Percentiles rank a stretch among this genome's conserved stretches.
phyloP scores from a whole-genome alignment of 257 asterid genomes.

The Salvia miltiorrhiza region DNA sequence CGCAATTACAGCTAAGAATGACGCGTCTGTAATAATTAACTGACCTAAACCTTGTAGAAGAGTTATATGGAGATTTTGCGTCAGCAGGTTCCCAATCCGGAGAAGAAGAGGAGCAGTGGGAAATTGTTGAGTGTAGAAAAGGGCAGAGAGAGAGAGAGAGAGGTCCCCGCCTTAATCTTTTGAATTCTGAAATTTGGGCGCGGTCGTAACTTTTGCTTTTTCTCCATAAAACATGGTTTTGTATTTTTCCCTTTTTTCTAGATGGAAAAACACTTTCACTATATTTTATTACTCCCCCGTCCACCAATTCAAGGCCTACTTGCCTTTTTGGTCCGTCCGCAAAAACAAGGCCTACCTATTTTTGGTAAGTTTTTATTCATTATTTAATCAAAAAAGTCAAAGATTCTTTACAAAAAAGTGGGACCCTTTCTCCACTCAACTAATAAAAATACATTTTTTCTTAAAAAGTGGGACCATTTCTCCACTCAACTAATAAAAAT shows the following conservation, averaged over 20 bases:
- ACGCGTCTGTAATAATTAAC: neutral
- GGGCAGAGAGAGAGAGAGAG: neutral
- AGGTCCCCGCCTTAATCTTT: conserved; percentile 19
- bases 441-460: too few species aligned
- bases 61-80: neutral
- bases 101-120: conserved; percentile 14
- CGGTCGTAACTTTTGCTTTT: neutral
- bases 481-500: too few species aligned
- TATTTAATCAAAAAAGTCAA: too few species aligned
- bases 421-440: too few species aligned
- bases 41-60: conserved; percentile 20
- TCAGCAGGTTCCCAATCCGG: neutral
- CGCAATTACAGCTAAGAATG: neutral
- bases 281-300: too few species aligned
- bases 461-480: too few species aligned
- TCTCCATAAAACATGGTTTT: too few species aligned
- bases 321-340: too few species aligned
- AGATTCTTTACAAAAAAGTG: too few species aligned
- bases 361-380: too few species aligned
- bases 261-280: neutral
- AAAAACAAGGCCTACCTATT: too few species aligned
- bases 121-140: neutral
- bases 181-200: conserved; percentile 31
- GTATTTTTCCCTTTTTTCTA: neutral
- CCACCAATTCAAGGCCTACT: too few species aligned